Conservation (phyloP, 208 protist genomes). For the Trypanosoma theileri region DNA sequence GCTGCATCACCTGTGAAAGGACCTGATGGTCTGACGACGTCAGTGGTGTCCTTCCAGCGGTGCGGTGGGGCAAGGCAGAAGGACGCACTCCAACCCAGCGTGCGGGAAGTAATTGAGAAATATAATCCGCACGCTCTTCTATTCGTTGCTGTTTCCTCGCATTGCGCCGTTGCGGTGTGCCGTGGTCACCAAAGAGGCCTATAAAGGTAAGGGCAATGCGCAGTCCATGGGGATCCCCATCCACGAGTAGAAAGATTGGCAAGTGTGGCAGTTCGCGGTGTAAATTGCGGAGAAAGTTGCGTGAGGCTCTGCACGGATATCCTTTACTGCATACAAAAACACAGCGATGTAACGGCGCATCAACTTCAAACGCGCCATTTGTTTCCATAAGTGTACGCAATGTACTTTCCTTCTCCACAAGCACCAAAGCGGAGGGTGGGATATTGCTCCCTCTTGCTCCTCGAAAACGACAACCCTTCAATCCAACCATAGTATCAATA, state of each 20-base stretch:
- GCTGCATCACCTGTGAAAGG: conserved; percentile 26
- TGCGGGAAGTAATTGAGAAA: conserved; percentile 27
- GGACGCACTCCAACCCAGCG: conserved; percentile 44
- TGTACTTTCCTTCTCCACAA: conserved; percentile 83
- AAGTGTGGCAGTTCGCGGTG: conserved; percentile 45
- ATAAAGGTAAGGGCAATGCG: conserved; percentile 67
- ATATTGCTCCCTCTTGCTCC: background rate
- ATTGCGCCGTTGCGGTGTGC: too few species aligned
- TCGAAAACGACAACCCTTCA: conserved; percentile 23
- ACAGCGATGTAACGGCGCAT: background rate
- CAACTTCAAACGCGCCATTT: background rate
- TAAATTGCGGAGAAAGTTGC: conserved; percentile 44
- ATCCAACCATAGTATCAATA: conserved; percentile 15
- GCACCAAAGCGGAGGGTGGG: conserved; percentile 35
- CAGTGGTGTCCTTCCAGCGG: conserved; percentile 24
- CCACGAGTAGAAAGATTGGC: conserved; percentile 60
- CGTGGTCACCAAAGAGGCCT: conserved; percentile 25
- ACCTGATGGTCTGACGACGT: conserved; percentile 28
- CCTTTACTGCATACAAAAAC: conserved; percentile 72
- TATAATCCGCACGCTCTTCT: background rate
- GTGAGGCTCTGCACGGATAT: conserved; percentile 72
- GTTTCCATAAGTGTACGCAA: conserved; percentile 42
- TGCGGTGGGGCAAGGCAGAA: conserved; percentile 24
- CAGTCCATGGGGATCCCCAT: conserved; percentile 83
- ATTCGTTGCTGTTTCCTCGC: background rate